These are phyloP conservation scores for Eudorina sp. DNA, from an alignment of 139 green algal genomes.

Conservation along the genomic window DNA sequence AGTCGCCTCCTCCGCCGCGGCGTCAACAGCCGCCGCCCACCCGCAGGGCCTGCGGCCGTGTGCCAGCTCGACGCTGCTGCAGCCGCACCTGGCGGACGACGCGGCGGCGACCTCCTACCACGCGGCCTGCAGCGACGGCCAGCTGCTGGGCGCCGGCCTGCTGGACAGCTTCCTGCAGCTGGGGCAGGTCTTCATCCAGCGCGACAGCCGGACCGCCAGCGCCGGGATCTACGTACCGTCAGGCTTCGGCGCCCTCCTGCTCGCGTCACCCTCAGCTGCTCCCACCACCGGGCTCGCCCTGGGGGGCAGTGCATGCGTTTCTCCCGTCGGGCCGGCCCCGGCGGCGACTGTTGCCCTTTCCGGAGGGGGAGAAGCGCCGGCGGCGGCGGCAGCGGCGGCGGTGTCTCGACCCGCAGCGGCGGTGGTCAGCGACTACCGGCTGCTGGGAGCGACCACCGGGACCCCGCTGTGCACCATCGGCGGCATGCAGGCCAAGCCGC, in stretches of 20 bases:
- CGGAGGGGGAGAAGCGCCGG: constrained; percentile 18
- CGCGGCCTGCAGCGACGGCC: constrained; percentile 41
- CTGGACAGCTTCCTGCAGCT: constrained; percentile 73
- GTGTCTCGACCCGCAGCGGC: background rate
- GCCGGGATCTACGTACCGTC: constrained; percentile 71
- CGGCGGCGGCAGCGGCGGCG: constrained; percentile 3
- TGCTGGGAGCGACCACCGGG: constrained; percentile 32
- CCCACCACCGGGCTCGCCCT: no score
- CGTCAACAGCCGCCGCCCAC: background rate
- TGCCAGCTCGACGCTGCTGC: constrained; percentile 18
- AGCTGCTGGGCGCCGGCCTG: constrained; percentile 53
- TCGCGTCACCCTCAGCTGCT: background rate
- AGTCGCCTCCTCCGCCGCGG: background rate
- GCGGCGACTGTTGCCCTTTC: no score
- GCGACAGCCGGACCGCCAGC: background rate
- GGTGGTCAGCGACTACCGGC: constrained; percentile 66
- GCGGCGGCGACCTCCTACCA: background rate
- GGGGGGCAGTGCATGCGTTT: no score
- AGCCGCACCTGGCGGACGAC: background rate
- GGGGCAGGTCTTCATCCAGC: constrained; percentile 65
- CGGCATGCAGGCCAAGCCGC: constrained; percentile 54
- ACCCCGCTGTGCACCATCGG: constrained; percentile 53
- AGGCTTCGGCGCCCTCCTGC: constrained; percentile 56
- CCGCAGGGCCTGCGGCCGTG: background rate
- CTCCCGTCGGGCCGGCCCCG: no score